phyloP scores from a whole-genome alignment of 352 stramenopile genomes.

The Phytophthora ramorum region DNA sequence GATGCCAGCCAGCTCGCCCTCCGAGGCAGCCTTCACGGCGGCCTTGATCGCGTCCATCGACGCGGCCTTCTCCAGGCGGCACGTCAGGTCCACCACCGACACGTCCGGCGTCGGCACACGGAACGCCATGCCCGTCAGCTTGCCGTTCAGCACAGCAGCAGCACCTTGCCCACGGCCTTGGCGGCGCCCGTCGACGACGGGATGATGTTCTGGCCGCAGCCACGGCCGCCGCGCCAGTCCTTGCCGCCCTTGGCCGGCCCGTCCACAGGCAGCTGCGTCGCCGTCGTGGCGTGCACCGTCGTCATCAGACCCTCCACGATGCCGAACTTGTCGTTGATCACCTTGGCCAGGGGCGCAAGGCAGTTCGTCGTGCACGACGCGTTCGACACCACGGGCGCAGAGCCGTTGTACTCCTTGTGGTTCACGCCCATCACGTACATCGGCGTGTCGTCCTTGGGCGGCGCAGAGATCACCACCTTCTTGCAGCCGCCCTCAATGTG shows the following conservation, averaged over 20 bases:
- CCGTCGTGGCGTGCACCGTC: conserved; percentile 98
- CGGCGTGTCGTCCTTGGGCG: conserved; percentile 95
- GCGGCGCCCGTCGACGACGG: conserved; percentile 97
- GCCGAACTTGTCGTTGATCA: conserved; percentile 98
- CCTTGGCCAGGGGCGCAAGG: conserved; percentile 97
- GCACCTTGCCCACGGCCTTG: conserved; percentile 77
- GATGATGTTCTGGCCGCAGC: conserved; percentile 98
- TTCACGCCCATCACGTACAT: conserved; percentile 99
- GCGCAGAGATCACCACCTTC: conserved; percentile 97
- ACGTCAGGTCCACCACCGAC: conserved; percentile 91
- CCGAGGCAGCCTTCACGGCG: conserved; percentile 93
- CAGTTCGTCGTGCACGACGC: conserved; percentile 99
- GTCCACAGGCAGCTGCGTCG: conserved; percentile 97
- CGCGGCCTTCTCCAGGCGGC: conserved; percentile 83
- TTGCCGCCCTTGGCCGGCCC: conserved; percentile 94
- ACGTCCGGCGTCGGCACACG: conserved; percentile 91
- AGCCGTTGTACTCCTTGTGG: conserved; percentile 92
- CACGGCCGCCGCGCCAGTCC: conserved; percentile 98
- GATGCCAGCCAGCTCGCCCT: conserved; percentile 95
- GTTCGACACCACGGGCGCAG: conserved; percentile 97
- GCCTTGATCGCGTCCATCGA: conserved; percentile 98
- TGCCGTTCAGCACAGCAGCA: conserved; percentile 93
- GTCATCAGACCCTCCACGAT: conserved; percentile 99
- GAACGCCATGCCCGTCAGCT: conserved; percentile 94
- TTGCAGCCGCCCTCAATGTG: conserved; percentile 94